Evolutionary conservation across 129 eudicot species (phyloP), one percentile per base, ranked within the genome.

Genomic region (Flaveria ramosissima): DNA sequence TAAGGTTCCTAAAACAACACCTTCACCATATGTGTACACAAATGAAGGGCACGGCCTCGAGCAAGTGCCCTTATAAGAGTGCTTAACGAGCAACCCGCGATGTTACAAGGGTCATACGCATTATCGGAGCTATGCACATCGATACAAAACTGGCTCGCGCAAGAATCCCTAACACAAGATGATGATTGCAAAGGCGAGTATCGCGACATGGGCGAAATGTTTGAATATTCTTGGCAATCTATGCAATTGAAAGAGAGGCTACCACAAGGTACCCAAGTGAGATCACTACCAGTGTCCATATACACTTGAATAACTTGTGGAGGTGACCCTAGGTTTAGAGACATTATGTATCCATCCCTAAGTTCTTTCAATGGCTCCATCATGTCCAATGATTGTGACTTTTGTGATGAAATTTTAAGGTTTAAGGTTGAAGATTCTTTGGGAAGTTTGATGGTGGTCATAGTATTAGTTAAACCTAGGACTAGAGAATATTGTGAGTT

Each of bases 201-300:
- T 45, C 59, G 78, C 10, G 92, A 46, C 45, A 76, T 52, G 56
- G 81, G 39, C 10, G 82, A 85, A 26, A 74, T 74, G 74, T 83
- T 83, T 77, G 88, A 65, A 30, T 85, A 83, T 47, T 83, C 88
- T 42, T 85, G 74, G 23, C 96, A 90, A 26, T 87, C 86, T 4
- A 87, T 85, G 77, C 96, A 90, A 77, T 83, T 88, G 59, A 90
- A 90, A 3, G 96, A 78, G 45, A 90, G 76, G 52, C 85, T 85
- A 5, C 90, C 96, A 77, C 96, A 90, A 68, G 96, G 92, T 7
- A 90, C 92, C 96, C 96, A 90, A 41, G 92, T 87, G 26, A 90
- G 92, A 75, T 90, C 96, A 68, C 96, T 87, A 5, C 96, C 96
- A 2, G 92, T 87, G 57, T 90, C 96, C 86, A 90, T 81, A 68